A percentile compares a stretch with the other conserved stretches of the same genome.
phyloP scores from a whole-genome alignment of 2,329 filamentous ascomycete genomes.

The Eurotiales sp. region DNA sequence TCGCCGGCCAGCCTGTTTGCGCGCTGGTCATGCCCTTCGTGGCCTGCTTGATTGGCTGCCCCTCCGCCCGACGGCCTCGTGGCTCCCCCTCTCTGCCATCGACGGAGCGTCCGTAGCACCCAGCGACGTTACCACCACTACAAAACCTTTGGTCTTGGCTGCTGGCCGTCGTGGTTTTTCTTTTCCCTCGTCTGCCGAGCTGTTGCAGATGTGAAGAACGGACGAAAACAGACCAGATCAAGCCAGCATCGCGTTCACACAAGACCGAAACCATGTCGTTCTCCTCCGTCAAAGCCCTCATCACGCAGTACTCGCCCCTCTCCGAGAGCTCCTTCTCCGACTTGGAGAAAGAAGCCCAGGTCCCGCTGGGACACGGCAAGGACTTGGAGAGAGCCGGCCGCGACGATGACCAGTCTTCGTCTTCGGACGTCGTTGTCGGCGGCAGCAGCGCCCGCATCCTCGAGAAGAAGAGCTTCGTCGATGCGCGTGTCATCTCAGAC shows the following conservation, averaged over 20 bases:
- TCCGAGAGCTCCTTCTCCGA: constrained; percentile 13
- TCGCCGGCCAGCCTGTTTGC: too few relatives aligned
- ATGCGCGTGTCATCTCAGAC: constrained; percentile 47
- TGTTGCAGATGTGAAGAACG: neutral
- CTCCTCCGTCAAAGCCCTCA: constrained; percentile 14
- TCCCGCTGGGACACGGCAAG: constrained; percentile 8
- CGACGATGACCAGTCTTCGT: neutral
- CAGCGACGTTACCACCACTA: too few relatives aligned
- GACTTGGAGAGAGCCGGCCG: constrained; percentile 1
- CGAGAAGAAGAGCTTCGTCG: constrained; percentile 22
- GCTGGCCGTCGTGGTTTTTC: neutral
- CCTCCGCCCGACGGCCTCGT: too few relatives aligned
- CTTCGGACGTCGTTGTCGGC: neutral
- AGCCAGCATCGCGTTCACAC: too few relatives aligned
- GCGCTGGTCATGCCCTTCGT: too few relatives aligned
- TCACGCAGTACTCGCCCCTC: constrained; percentile 15
- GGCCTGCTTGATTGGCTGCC: too few relatives aligned
- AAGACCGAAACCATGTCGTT: constrained; percentile 15
- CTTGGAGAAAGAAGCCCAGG: constrained; percentile 11
- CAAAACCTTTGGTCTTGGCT: too few relatives aligned
- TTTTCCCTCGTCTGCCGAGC: neutral
- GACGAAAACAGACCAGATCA: neutral
- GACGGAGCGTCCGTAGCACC: too few relatives aligned
- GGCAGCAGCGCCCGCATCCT: neutral
- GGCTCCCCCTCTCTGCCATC: neutral